These are phyloP conservation scores for Gentiana macrophylla DNA, from an alignment of 257 asterid genomes.

Conservation along the genomic window DNA sequence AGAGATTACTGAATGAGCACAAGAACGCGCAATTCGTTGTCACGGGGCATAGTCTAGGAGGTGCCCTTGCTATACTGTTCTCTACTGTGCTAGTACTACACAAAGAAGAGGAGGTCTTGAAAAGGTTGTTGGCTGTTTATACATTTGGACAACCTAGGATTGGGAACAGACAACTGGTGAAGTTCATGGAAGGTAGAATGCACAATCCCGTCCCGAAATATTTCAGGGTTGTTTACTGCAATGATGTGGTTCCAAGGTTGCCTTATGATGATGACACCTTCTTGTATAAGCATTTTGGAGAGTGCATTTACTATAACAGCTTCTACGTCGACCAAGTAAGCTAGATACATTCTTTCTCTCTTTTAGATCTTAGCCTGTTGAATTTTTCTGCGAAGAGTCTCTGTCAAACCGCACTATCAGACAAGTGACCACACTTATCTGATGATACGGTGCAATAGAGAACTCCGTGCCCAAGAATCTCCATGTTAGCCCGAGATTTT, in stretches of 20 bases:
- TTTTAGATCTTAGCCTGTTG: no score
- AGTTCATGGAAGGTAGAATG: constrained; percentile 41
- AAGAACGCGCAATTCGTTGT: constrained; percentile 31
- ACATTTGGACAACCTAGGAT: constrained; percentile 81
- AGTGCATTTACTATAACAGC: constrained; percentile 52
- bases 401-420: no score
- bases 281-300: constrained; percentile 64
- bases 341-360: no score
- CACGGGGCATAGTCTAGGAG: constrained; percentile 79
- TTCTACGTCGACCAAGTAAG: constrained; percentile 52
- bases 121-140: constrained; percentile 56
- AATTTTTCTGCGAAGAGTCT: no score
- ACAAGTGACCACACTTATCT: no score
- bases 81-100: constrained; percentile 32
- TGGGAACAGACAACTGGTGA: constrained; percentile 59
- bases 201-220: constrained; percentile 25
- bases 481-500: no score
- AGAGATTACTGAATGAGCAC: constrained; percentile 20
- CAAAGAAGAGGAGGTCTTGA: constrained; percentile 39
- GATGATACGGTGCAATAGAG: no score
- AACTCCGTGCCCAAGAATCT: no score
- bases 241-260: constrained; percentile 65
- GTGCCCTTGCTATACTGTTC: constrained; percentile 52
- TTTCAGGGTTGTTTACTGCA: constrained; percentile 43
- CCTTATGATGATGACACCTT: constrained; percentile 57